Conservation (phyloP, 2,329 filamentous ascomycete genomes). For the Talaromyces sp. region DNA sequence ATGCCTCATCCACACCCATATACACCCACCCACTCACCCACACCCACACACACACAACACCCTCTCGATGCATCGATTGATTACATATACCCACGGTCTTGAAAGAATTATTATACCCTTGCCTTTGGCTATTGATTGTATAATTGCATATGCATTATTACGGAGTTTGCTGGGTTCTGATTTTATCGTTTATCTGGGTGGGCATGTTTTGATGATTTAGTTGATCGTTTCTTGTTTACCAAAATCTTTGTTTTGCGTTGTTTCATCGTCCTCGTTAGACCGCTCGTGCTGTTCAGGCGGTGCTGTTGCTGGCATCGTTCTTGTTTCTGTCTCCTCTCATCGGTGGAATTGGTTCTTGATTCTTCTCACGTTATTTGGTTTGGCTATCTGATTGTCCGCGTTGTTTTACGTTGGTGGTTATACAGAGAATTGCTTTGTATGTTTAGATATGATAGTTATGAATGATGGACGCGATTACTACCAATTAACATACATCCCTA, state of each 20-base stretch:
- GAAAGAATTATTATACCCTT: constrained; percentile 19
- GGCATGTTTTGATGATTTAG: constrained; percentile 20
- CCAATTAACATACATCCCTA: too few species aligned
- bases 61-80: constrained; percentile 5
- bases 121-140: constrained; percentile 17
- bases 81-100: constrained; percentile 3
- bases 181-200: constrained; percentile 9
- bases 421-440: constrained; percentile 16
- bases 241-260: constrained; percentile 5
- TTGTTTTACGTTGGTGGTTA: neutral
- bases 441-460: constrained; percentile 22
- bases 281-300: constrained; percentile 23
- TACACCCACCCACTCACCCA: neutral
- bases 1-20: constrained; percentile 18
- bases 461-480: constrained; percentile 24
- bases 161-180: constrained; percentile 12
- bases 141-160: constrained; percentile 19
- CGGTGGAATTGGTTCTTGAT: constrained; percentile 4
- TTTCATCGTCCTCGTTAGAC: constrained; percentile 19
- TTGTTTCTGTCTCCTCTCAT: constrained; percentile 9
- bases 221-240: neutral
- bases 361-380: neutral
- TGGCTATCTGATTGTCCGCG: constrained; percentile 9
- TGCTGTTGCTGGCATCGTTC: neutral
- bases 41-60: neutral